Evolutionary conservation across 23 red algal species (phyloP).

Genomic region (Cyanidioschyzon merolae): DNA sequence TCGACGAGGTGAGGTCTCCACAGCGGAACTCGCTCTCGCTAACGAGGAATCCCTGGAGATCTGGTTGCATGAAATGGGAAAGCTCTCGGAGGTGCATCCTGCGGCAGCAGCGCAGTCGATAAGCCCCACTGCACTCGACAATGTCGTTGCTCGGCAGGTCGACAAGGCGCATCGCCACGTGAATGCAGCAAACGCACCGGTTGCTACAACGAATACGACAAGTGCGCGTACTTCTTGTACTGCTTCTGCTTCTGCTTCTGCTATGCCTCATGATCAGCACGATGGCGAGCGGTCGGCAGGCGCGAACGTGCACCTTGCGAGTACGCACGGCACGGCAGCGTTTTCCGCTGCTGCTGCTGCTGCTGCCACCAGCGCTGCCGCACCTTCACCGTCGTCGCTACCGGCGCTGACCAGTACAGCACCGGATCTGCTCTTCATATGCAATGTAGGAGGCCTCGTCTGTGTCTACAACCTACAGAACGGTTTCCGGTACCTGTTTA

Average conservation of each 20-base stretch:
- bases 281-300: no score
- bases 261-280: no score
- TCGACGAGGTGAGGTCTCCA: background rate
- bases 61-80: slow-evolving; percentile 11
- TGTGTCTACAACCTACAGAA: background rate
- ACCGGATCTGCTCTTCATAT: background rate
- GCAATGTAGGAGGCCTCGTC: background rate
- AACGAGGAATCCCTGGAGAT: slow-evolving; percentile 12
- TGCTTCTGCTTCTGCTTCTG: no score
- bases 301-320: no score
- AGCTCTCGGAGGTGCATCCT: background rate
- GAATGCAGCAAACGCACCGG: background rate
- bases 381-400: background rate
- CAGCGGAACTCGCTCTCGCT: background rate
- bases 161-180: background rate
- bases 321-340: background rate
- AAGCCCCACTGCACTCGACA: no score
- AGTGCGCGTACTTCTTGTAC: no score
- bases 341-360: background rate
- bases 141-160: no score
- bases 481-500: background rate
- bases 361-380: background rate
- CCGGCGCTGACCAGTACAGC: background rate
- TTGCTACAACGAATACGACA: background rate
- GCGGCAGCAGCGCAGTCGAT: background rate